Conservation (phyloP, 805 yeast species). For the Danielozyma ontarioensis region DNA sequence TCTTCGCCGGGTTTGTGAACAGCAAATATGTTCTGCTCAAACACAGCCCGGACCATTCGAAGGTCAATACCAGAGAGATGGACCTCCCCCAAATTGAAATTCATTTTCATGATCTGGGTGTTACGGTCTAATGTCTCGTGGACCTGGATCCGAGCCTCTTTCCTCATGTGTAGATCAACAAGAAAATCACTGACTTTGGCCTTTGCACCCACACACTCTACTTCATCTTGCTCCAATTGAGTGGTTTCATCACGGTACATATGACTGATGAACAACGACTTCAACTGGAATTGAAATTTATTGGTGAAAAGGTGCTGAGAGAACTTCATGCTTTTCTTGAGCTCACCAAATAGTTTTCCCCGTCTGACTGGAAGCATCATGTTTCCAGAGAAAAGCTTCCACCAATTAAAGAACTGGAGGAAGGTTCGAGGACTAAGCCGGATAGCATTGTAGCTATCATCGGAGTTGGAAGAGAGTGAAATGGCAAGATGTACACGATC, state of each 20-base stretch:
- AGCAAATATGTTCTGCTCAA: conserved; percentile 28
- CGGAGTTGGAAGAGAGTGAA: conserved; percentile 31
- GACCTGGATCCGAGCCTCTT: conserved; percentile 28
- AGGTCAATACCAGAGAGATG: conserved; percentile 53
- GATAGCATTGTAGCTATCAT: conserved; percentile 55
- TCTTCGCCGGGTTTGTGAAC: conserved; percentile 1
- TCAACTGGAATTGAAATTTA: conserved; percentile 69
- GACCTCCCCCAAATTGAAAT: conserved; percentile 63
- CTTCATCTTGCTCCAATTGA: conserved; percentile 35
- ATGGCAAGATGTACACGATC: conserved; percentile 37
- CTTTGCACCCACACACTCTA: conserved; percentile 64
- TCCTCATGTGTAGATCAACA: conserved; percentile 39
- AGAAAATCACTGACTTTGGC: conserved; percentile 34
- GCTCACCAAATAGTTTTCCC: conserved; percentile 65
- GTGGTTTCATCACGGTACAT: conserved; percentile 50
- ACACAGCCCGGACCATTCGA: conserved; percentile 47
- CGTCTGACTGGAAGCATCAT: conserved; percentile 73
- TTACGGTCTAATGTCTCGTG: conserved; percentile 44
- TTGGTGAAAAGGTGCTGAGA: conserved; percentile 72
- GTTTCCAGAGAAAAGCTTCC: conserved; percentile 77
- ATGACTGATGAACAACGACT: conserved; percentile 73
- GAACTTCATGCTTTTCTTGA: conserved; percentile 56
- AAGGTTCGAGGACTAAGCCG: conserved; percentile 72
- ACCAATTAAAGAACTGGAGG: conserved; percentile 74
- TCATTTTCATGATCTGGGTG: conserved; percentile 49